Evolutionary conservation across 305 asterid genomes (phyloP).

Genomic region (Fraxinus xanthoxyloides): DNA sequence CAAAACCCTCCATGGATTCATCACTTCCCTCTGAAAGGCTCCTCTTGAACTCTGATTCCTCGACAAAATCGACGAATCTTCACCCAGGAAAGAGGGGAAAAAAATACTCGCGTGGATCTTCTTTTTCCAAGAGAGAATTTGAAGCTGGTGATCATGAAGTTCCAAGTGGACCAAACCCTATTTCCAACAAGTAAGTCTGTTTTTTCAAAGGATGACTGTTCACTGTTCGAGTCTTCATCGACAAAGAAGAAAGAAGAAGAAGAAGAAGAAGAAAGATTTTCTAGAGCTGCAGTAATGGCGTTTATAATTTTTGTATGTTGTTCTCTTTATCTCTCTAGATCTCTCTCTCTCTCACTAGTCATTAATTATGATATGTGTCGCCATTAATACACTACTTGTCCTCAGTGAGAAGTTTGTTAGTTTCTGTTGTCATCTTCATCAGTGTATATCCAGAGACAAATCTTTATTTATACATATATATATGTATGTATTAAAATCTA

Average conservation of each 20-base stretch:
- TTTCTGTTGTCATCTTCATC: conserved; percentile 1
- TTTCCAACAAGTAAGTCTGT: conserved; percentile 35
- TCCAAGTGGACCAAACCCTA: conserved; percentile 63
- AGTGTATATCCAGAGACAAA: conserved; percentile 25
- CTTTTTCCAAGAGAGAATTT: conserved; percentile 25
- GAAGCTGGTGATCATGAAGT: conserved; percentile 49
- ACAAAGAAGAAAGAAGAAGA: no score
- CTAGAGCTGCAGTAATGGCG: not conserved
- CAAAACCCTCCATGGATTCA: not conserved
- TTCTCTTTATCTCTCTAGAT: not conserved
- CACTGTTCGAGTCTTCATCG: no score
- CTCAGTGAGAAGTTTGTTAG: conserved; percentile 10
- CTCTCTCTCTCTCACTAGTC: not conserved
- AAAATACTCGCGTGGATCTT: conserved; percentile 5
- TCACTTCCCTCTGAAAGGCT: not conserved
- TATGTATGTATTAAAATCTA: conserved; percentile 22
- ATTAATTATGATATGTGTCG: not conserved
- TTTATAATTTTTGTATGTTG: conserved; percentile 1
- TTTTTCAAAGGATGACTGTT: not conserved
- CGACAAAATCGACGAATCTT: not conserved
- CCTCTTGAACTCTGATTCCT: not conserved
- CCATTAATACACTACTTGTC: conserved; percentile 9
- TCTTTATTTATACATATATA: conserved; percentile 10
- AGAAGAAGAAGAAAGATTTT: not conserved
- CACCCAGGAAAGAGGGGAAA: conserved; percentile 5